Evolutionary conservation across 148 eudicot genomes (phyloP).

Genomic region (Camellia granthamiana): DNA sequence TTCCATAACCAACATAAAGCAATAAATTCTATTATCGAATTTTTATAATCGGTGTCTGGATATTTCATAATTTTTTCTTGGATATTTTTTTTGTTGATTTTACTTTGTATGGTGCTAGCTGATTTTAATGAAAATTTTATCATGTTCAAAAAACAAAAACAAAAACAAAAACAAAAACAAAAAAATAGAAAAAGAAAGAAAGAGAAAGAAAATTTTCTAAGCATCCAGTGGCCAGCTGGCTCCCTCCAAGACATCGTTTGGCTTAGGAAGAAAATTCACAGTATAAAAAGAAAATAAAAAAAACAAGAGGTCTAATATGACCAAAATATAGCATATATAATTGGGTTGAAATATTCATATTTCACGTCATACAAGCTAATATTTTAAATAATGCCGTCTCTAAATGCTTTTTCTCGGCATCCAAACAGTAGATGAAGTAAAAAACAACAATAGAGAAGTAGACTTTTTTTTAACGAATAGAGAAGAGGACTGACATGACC

Average conservation of each 20-base stretch:
- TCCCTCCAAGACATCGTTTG: neutral
- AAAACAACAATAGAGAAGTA: neutral
- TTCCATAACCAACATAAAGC: neutral
- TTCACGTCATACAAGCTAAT: neutral
- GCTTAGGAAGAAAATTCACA: neutral
- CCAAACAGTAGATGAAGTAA: slow-evolving; percentile 6
- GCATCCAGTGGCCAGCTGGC: neutral
- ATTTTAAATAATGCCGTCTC: too few relatives aligned
- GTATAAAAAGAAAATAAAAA: neutral
- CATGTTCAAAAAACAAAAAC: neutral
- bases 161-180: too few relatives aligned
- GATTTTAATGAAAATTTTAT: too few relatives aligned
- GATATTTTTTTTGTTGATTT: too few relatives aligned
- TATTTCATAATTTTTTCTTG: too few relatives aligned
- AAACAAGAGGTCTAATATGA: neutral
- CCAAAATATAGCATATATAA: neutral
- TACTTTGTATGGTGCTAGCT: too few relatives aligned
- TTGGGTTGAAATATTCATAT: neutral
- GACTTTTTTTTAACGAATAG: neutral
- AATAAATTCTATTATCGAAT: too few relatives aligned
- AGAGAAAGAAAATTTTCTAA: neutral
- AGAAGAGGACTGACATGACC: neutral
- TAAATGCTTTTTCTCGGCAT: slow-evolving; percentile 5
- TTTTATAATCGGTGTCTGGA: too few relatives aligned
- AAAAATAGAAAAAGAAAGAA: neutral